phyloP scores from a whole-genome alignment of 208 protist species.

The Acanthamoeba divionensis region DNA sequence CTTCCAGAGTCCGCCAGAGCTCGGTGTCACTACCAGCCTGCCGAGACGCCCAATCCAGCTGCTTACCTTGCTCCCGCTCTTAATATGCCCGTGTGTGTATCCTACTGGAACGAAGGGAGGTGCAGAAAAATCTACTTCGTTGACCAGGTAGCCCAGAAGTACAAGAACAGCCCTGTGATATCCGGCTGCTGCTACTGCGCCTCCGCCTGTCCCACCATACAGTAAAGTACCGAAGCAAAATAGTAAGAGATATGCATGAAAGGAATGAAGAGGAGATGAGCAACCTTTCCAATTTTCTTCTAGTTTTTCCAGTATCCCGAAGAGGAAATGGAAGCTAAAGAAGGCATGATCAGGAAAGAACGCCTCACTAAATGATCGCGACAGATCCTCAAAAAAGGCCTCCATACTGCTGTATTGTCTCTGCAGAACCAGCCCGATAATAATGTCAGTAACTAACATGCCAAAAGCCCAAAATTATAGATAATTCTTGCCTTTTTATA shows the following conservation, averaged over 20 bases:
- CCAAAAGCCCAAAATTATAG: no score
- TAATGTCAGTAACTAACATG: background rate
- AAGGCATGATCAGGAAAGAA: slow-evolving; percentile 31
- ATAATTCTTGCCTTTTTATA: slow-evolving; percentile 23
- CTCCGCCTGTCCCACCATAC: background rate
- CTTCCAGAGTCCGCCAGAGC: slow-evolving; percentile 35
- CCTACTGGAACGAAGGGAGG: background rate
- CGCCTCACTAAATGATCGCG: background rate
- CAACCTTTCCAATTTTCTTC: slow-evolving; percentile 41
- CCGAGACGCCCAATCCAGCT: slow-evolving; percentile 39
- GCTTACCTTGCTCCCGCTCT: no score
- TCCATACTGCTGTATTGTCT: slow-evolving; percentile 26
- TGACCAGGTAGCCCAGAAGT: background rate
- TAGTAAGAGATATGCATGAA: no score
- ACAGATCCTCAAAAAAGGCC: slow-evolving; percentile 31
- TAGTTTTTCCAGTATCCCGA: slow-evolving; percentile 19
- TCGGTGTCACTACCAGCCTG: slow-evolving; percentile 3
- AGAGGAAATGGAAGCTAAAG: slow-evolving; percentile 18
- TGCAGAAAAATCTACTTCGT: background rate
- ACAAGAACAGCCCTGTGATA: slow-evolving; percentile 41
- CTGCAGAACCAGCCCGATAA: no score
- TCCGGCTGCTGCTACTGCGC: background rate
- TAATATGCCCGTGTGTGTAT: background rate
- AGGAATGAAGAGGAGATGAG: no score
- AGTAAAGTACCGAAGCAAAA: no score